Conservation (phyloP, 169 alveolate species). For the Plasmodium gaboni region DNA sequence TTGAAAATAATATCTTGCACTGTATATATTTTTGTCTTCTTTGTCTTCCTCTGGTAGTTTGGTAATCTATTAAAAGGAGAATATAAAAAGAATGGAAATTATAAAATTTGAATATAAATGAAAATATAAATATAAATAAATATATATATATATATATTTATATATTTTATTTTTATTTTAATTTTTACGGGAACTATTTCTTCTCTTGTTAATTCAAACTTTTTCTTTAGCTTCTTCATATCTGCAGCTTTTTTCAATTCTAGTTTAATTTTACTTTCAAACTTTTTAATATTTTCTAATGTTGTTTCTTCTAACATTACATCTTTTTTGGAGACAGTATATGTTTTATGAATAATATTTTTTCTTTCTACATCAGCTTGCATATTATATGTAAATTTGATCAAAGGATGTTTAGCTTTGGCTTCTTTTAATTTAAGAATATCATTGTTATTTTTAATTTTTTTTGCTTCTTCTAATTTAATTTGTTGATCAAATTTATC, state of each 20-base stretch:
- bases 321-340: constrained; percentile 81
- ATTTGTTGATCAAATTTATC: constrained; percentile 85
- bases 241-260: constrained; percentile 83
- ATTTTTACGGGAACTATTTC: constrained; percentile 79
- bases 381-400: constrained; percentile 86
- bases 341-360: constrained; percentile 82
- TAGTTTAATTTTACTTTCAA: constrained; percentile 79
- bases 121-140: not conserved
- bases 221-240: constrained; percentile 80
- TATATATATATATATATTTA: not conserved
- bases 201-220: constrained; percentile 79
- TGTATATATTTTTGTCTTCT: constrained; percentile 58
- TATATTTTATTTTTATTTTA: not conserved
- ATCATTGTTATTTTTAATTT: constrained; percentile 84
- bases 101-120: constrained; percentile 3
- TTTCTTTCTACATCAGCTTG: constrained; percentile 89
- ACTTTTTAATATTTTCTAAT: constrained; percentile 81
- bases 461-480: constrained; percentile 85
- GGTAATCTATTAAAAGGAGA: constrained; percentile 16
- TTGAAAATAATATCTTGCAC: constrained; percentile 69
- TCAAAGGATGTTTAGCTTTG: constrained; percentile 86
- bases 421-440: constrained; percentile 86
- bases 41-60: constrained; percentile 68
- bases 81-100: not conserved
- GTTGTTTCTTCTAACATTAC: constrained; percentile 78